Base-by-base conservation (phyloP, 1,139 yeast genomes). In the Scheffersomyces segobiensis region DNA sequence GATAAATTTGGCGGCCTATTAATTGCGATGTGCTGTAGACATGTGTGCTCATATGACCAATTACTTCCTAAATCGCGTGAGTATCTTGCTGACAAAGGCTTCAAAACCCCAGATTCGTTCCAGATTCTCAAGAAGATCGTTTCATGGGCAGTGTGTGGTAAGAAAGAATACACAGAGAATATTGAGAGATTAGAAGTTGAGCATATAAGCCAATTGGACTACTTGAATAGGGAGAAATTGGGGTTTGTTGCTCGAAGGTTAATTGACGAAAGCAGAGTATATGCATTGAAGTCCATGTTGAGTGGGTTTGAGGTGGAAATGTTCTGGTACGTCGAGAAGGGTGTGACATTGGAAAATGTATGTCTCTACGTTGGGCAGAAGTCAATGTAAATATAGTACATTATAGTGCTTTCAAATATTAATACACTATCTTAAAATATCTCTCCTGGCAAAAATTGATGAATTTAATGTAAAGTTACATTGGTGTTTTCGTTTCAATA, bases 11-110 rank as follows among this genome's bases (percentile, higher is more conserved):
- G 75, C 1, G 96, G 96, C 0, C 71, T 89, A 59, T 74, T 89
- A 52, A 91, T 93, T 52, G 98, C 98, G n/a, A 87, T 93, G 91
- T 93, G 98, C 68, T 93, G 98, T 71, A 81, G 98, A 60, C 98
- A 93, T 68, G 87, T 88, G n/a, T 93, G 98, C 67, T 71, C 78
- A 26, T 81, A 81, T 56, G 74, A 77, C 10, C 83, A 83, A 71
- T 67, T 89, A 52, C 68, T 88, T 66, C 78, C 84, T 57, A 75
- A 84, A 70, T 80, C 90, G 60, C 71, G 75, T 52, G 64, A 65
- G 5, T 86, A 68, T 59, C 77, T 87, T 50, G 65, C 69, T 10
- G 49, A 59, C 2, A 60, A 65, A n/a, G 84, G 76, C 42, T 60
- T 79, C 72, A 62, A 60, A 3, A 69, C 71, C 10, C 67, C 68